These are phyloP conservation scores for Amylocystis lapponica DNA, from an alignment of 768 basidiomycete species.

Conservation along the genomic window DNA sequence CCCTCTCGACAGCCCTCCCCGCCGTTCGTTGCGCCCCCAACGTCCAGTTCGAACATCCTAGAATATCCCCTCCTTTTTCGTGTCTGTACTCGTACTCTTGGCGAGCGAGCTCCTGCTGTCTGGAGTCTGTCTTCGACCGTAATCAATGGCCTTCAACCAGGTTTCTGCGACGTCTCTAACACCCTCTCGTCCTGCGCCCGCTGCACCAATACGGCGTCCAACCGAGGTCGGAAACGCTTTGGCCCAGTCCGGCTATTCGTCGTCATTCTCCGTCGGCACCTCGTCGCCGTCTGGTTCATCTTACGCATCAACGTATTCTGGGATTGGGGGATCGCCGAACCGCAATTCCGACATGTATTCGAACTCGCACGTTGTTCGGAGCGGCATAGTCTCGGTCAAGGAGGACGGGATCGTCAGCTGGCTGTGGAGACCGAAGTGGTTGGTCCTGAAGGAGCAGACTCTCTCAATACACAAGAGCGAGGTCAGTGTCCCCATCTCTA, in stretches of 20 bases:
- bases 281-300: conserved; percentile 51
- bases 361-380: conserved; percentile 48
- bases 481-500: no score
- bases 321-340: conserved; percentile 77
- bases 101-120: background rate
- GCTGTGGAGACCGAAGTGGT: conserved; percentile 88
- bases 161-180: conserved; percentile 56
- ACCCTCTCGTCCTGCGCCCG: conserved; percentile 74
- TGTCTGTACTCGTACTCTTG: background rate
- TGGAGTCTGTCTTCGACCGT: background rate
- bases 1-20: background rate
- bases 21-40: background rate
- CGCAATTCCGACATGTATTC: conserved; percentile 34
- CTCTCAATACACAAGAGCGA: conserved; percentile 88
- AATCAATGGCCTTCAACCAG: conserved; percentile 50
- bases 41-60: background rate
- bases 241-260: conserved; percentile 50
- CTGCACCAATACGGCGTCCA: conserved; percentile 50
- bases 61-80: background rate
- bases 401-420: conserved; percentile 92
- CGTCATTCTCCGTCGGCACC: conserved; percentile 46
- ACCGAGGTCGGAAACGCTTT: conserved; percentile 40
- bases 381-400: conserved; percentile 80
- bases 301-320: conserved; percentile 64
- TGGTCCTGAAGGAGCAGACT: conserved; percentile 75